These are phyloP conservation scores for Aspergillus bertholletiae DNA, from an alignment of 495 filamentous ascomycete genomes.

Conservation along the genomic window DNA sequence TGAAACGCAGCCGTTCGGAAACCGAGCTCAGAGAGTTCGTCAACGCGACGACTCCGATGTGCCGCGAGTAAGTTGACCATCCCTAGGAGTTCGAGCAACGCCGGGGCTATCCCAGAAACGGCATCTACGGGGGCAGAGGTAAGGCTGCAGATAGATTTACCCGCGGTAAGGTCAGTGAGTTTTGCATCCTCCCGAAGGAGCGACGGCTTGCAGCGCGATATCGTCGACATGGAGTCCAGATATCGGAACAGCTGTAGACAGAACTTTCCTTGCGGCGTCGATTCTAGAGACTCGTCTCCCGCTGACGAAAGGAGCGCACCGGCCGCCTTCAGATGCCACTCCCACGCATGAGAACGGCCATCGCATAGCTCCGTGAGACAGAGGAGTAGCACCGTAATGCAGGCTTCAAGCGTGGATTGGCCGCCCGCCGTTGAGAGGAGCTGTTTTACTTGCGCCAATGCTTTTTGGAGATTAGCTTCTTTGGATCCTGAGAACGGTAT, in stretches of 20 bases:
- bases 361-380: slow-evolving; percentile 28
- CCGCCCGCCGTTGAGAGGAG: slow-evolving; percentile 12
- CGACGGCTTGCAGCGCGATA: slow-evolving; percentile 28
- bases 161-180: slow-evolving; percentile 17
- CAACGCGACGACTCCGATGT: slow-evolving; percentile 22
- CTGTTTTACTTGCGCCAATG: slow-evolving; percentile 19
- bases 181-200: slow-evolving; percentile 17
- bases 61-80: slow-evolving; percentile 30
- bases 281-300: slow-evolving; percentile 12
- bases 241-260: slow-evolving; percentile 28
- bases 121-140: slow-evolving; percentile 7
- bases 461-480: slow-evolving; percentile 5
- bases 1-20: slow-evolving; percentile 25
- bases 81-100: slow-evolving; percentile 21
- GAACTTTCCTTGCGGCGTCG: slow-evolving; percentile 19
- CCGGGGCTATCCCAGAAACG: slow-evolving; percentile 22
- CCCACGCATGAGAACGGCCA: slow-evolving; percentile 24
- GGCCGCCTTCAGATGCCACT: slow-evolving; percentile 30
- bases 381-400: slow-evolving; percentile 21
- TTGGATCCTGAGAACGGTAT: background rate
- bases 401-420: slow-evolving; percentile 22
- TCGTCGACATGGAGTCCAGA: slow-evolving; percentile 30
- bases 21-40: slow-evolving; percentile 29
- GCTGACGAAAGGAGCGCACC: slow-evolving; percentile 23
- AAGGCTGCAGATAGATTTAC: background rate